Conservation (phyloP, 2,329 filamentous ascomycete genomes). For the Ascochyta fabae region DNA sequence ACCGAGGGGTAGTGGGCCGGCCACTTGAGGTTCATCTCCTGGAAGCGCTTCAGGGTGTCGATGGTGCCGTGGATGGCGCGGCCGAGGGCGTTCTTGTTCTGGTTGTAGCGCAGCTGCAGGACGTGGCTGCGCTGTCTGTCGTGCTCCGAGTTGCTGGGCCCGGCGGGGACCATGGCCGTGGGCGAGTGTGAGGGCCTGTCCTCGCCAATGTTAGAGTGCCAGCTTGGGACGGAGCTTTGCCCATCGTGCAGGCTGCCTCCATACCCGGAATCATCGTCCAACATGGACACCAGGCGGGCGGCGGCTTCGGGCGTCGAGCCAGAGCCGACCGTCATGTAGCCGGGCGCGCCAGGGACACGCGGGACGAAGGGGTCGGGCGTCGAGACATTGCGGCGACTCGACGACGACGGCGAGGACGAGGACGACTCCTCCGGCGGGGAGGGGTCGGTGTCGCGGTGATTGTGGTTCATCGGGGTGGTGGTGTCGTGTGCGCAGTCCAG, state of each 20-base stretch:
- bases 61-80: slow-evolving; percentile 87
- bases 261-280: slow-evolving; percentile 91
- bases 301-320: slow-evolving; percentile 84
- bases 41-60: slow-evolving; percentile 80
- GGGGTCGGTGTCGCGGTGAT: slow-evolving; percentile 30
- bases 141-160: slow-evolving; percentile 61
- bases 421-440: slow-evolving; percentile 34
- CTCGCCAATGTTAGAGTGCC: slow-evolving; percentile 63
- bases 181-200: slow-evolving; percentile 65
- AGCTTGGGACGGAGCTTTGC: slow-evolving; percentile 62
- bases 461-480: slow-evolving; percentile 38
- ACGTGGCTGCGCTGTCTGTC: slow-evolving; percentile 78
- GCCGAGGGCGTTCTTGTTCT: slow-evolving; percentile 84
- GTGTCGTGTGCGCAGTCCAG: slow-evolving; percentile 23
- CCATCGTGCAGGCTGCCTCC: slow-evolving; percentile 75
- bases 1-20: slow-evolving; percentile 94
- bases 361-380: slow-evolving; percentile 34
- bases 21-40: slow-evolving; percentile 90
- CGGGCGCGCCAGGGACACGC: slow-evolving; percentile 54
- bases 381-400: slow-evolving; percentile 33
- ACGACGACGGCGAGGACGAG: slow-evolving; percentile 16
- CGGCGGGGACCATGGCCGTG: slow-evolving; percentile 58
- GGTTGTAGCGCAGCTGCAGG: slow-evolving; percentile 93
- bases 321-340: slow-evolving; percentile 87
- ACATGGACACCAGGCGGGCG: slow-evolving; percentile 76